Evolutionary conservation across 148 eudicot genomes (phyloP).

Genomic region (Rhododendron henanense): DNA sequence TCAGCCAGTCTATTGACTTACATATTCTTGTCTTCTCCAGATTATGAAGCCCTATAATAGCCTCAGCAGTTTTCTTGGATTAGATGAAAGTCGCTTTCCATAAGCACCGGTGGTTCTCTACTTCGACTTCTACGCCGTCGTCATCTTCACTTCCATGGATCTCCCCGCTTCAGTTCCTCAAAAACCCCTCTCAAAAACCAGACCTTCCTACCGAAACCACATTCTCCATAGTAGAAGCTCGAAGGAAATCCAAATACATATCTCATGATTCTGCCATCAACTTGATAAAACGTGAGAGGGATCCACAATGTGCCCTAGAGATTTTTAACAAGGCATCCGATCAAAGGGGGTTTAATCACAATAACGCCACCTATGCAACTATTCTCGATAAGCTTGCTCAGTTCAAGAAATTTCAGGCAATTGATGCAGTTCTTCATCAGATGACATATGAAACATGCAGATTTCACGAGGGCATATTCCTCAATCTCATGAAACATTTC

Average conservation of each 20-base stretch:
- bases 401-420: conserved; percentile 53
- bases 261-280: conserved; percentile 61
- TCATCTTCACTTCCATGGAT: conserved; percentile 46
- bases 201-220: conserved; percentile 36
- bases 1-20: background rate
- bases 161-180: conserved; percentile 44
- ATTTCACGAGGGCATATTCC: conserved; percentile 73
- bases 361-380: conserved; percentile 64
- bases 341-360: conserved; percentile 84
- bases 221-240: conserved; percentile 6
- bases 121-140: conserved; percentile 16
- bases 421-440: conserved; percentile 66
- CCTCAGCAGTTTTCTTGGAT: conserved; percentile 11
- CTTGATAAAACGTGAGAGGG: conserved; percentile 61
- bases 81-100: conserved; percentile 11
- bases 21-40: background rate
- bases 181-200: conserved; percentile 14
- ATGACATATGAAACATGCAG: conserved; percentile 85
- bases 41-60: conserved; percentile 14
- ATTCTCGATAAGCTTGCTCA: conserved; percentile 72
- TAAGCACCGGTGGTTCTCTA: conserved; percentile 20
- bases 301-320: conserved; percentile 72
- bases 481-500: conserved; percentile 85
- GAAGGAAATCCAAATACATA: conserved; percentile 44
- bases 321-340: conserved; percentile 67